Base-by-base conservation (phyloP, 148 eudicot species). In the Rhododendron kiyosumense region DNA sequence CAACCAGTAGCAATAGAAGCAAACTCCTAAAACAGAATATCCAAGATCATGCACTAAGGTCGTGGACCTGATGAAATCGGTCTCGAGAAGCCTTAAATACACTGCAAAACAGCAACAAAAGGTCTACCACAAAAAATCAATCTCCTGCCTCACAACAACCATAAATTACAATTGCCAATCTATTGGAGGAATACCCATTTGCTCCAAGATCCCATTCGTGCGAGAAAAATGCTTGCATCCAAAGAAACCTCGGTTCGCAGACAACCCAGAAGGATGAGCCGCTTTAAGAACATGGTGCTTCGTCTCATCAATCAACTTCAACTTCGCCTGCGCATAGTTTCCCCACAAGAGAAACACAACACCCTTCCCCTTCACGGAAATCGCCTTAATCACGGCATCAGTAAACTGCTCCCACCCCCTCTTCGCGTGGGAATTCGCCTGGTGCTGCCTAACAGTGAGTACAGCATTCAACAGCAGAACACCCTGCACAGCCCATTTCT, bases 191-290 rank as follows among this genome's bases (percentile, higher is more conserved):
- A 86, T 91, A 81, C 98, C 96, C 88, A 82, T 89, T 85, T 93
- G 85, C 91, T 94, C 92, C 81, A 97, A 82, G 57, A 93, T 86
- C 91, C 90, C 89, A 89, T 97, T 97, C 59, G 98, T 91, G 28
- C 89, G 92, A 84, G 99, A 97, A 91, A 97, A 97, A 90, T 97
- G 99, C 96, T 98, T 95, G 99, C 98, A 97, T 69, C 99, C 98
- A 89, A 97, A 97, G 93, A 97, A 97, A 87, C 99, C 99, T 88
- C 98, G 90, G 89, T 97, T 84, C 73, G 99, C 99, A 85, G 99
- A 97, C 83, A 97, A 91, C 84, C 99, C 99, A 88, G 99, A 97
- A 63, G 99, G 99, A 88, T 97, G 99, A 85, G 98, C 99, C 78
- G 99, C 95, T 88, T 93, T 95, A 81, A 97, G 96, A 80, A 97